Evolutionary conservation across 805 yeast species (phyloP).

Genomic region (Maudiozyma turicensis): DNA sequence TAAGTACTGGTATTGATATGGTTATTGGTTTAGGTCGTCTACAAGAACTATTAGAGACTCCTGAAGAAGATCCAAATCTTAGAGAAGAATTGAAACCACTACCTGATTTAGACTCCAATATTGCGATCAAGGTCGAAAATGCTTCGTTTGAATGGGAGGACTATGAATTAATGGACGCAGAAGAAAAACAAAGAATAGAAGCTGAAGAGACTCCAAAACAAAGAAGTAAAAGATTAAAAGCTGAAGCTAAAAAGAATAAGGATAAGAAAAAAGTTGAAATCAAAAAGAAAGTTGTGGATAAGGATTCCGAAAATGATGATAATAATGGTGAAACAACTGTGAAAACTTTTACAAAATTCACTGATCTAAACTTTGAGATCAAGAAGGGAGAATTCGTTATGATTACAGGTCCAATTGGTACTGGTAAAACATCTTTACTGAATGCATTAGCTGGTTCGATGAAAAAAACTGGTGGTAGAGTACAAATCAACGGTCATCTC

Average conservation of each 20-base stretch:
- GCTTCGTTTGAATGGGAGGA: slow-evolving; percentile 65
- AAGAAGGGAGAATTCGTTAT: slow-evolving; percentile 58
- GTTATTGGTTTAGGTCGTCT: slow-evolving; percentile 51
- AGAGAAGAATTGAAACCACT: slow-evolving; percentile 13
- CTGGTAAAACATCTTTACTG: slow-evolving; percentile 70
- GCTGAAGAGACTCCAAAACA: slow-evolving; percentile 10
- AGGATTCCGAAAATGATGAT: background rate
- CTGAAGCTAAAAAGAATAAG: slow-evolving; percentile 12
- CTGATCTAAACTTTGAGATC: slow-evolving; percentile 42
- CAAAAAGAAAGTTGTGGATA: background rate
- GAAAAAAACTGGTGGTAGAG: slow-evolving; percentile 43
- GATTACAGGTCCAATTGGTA: slow-evolving; percentile 58
- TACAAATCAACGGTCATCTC: slow-evolving; percentile 44
- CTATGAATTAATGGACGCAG: slow-evolving; percentile 28
- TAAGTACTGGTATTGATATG: slow-evolving; percentile 62
- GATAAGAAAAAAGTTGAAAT: slow-evolving; percentile 4
- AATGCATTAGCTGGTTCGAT: slow-evolving; percentile 66
- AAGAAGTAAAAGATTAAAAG: slow-evolving; percentile 5
- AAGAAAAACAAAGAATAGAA: slow-evolving; percentile 24
- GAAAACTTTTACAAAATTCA: slow-evolving; percentile 32
- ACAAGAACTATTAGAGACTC: slow-evolving; percentile 41
- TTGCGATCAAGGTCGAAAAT: slow-evolving; percentile 41
- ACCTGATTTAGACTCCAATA: slow-evolving; percentile 10
- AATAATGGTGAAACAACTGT: background rate
- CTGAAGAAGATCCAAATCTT: slow-evolving; percentile 24